Evolutionary conservation across 352 stramenopile species (phyloP), one percentile per base, ranked within the genome.

Genomic region (Pythium grandisporangium): DNA sequence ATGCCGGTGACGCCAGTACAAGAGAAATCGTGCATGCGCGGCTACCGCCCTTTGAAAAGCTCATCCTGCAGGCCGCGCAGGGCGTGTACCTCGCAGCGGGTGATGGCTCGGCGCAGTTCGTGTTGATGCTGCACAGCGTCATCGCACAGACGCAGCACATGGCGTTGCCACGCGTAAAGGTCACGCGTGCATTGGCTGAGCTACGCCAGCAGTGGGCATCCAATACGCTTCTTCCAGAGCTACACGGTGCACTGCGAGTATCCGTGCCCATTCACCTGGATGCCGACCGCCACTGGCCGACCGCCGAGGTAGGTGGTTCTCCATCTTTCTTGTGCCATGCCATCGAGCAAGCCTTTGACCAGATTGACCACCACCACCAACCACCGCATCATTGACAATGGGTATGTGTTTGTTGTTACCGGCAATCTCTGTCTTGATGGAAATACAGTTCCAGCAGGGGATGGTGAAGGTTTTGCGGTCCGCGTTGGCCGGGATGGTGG

Each of bases 101-200:
- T 0, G 77, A 91, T 20, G 71, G 67, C 1, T 58, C 61, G 5
- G 77, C 48, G 12, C 56, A 75, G 49, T 81, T 88, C 37, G 54
- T 88, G 30, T 36, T 91, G 26, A 23, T 86, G 16, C 22, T 91
- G 1, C 45, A 76, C 24, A 52, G 61, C 8, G 41, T 58, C 0
- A 20, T 73, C 36, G 48, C 43, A 10, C 39, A 46, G 10, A 7
- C 1, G 25, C 13, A 30, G 21, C 0, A 17, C 16, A 35, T 23
- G 5, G 26, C 24, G 6, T 11, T 34, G 22, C 22, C 33, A 26
- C n/a, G n/a, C n/a, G 45, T 54, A 8, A 48, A 58, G 22, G 32
- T 82, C 13, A 61, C 67, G 17, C 42, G 45, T 27, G 67, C 65
- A 20, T 63, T 80, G 29, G 60, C 40, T 0, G 30, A 39, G 26